Base-by-base conservation (phyloP, 192 early-diverging fungal genomes). In the Fimicolochytrium jonesii region DNA sequence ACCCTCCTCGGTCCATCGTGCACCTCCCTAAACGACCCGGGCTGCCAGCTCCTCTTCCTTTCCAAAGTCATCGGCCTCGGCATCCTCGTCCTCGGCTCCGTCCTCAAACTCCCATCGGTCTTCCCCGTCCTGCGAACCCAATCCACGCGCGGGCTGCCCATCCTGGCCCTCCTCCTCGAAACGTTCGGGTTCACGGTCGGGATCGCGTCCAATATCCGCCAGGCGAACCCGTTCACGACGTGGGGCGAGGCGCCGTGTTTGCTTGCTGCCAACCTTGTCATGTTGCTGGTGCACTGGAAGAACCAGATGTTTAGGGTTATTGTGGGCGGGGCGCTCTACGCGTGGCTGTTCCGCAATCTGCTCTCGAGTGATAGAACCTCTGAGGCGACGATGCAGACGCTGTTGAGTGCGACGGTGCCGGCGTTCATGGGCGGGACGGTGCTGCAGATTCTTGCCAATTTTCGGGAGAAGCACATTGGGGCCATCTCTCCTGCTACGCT, bases 81-180 rank as follows among this genome's bases (percentile, higher is more conserved):
- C 13, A 58, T 67, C 56, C 48, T 67, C 36, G 15, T 67, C 28
- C 56, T 59, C 25, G 65, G 65, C 13, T 67, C 65, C 20, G 15
- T 53, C 15, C 65, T 67, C n/a, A 65, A 65, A 34, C 39, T 66
- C 30, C 64, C 64, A 30, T 48, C 52, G 29, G 23, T 66, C 9
- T 55, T 57, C 6, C 64, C 64, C 20, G 32, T 66, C 34, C 54
- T 66, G 45, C 13, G 15, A 25, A 9, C 44, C 35, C 31, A 22
- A 6, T 66, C 64, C 11, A 66, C 64, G 20, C 32, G 32, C 44
- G 64, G 64, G 3, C 46, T 66, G n/a, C 33, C 64, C n/a, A 45
- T 66, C 32, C 5, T 31, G n/a, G 54, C 64, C 15, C n/a, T 58
- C 23, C 31, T 39, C n/a, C 41, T 66, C 43, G 64, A 66, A n/a